Evolutionary conservation across 1,284 basidiomycete species (phyloP).

Genomic region (Sporisorium sorghi): DNA sequence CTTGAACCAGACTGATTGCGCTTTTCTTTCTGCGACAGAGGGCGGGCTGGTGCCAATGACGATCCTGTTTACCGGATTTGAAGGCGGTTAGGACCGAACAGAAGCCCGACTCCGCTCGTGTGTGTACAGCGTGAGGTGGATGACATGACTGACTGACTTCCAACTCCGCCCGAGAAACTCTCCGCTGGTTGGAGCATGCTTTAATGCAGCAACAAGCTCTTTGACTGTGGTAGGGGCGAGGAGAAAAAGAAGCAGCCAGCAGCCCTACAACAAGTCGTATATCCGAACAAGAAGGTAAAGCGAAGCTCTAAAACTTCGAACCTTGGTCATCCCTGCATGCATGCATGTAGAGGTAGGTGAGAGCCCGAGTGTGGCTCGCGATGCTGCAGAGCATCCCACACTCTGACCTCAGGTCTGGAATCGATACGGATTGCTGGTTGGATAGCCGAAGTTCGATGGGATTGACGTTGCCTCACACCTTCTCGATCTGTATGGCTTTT

Average conservation of each 20-base stretch:
- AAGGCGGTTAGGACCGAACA: background rate
- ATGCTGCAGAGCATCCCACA: background rate
- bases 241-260: background rate
- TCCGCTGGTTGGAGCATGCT: background rate
- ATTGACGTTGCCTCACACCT: background rate
- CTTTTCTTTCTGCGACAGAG: no score
- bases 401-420: background rate
- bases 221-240: no score
- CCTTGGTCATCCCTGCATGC: constrained; percentile 4
- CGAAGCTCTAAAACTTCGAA: background rate
- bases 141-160: background rate
- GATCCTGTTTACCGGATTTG: background rate
- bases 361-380: background rate
- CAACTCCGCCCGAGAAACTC: constrained; percentile 2
- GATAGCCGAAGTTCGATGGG: background rate
- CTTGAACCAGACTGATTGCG: no score
- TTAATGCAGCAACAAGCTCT: no score
- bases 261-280: background rate
- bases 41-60: no score
- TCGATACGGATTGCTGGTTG: background rate
- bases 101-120: background rate
- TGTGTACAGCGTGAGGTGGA: background rate
- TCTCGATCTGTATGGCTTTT: constrained; percentile 1
- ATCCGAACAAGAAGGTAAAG: background rate
- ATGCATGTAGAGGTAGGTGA: background rate